phyloP scores from a whole-genome alignment of 805 yeast genomes.

The Candida sanyiensis region DNA sequence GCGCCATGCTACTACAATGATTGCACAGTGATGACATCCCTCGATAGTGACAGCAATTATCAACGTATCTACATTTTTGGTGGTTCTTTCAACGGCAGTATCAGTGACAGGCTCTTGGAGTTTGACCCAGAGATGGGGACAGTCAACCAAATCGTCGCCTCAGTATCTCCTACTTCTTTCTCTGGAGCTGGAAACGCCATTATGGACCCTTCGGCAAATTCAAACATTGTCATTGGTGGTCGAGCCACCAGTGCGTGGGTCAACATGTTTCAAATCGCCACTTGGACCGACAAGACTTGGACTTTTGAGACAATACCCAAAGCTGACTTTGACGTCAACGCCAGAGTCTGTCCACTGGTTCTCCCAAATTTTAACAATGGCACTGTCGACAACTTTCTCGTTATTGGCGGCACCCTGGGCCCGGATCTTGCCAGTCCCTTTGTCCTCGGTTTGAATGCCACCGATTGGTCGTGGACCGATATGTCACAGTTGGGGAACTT shows the following conservation, averaged over 20 bases:
- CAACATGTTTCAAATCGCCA: conserved; percentile 64
- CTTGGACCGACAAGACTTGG: conserved; percentile 71
- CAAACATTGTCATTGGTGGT: conserved; percentile 62
- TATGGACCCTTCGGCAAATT: conserved; percentile 37
- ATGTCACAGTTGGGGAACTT: conserved; percentile 23
- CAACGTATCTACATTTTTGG: conserved; percentile 49
- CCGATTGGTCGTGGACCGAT: conserved; percentile 25
- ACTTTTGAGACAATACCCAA: conserved; percentile 40
- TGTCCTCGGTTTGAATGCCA: conserved; percentile 19
- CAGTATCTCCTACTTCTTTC: conserved; percentile 51
- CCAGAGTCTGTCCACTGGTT: conserved; percentile 47
- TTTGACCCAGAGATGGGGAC: conserved; percentile 32
- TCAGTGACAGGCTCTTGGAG: conserved; percentile 40
- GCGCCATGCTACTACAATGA: conserved; percentile 15
- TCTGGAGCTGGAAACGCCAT: conserved; percentile 42
- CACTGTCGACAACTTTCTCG: conserved; percentile 33
- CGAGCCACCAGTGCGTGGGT: conserved; percentile 59
- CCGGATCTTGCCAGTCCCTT: conserved; percentile 37
- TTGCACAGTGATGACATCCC: conserved; percentile 39
- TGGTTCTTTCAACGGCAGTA: conserved; percentile 31
- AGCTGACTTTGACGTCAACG: conserved; percentile 35
- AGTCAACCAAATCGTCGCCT: conserved; percentile 37
- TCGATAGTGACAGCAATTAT: conserved; percentile 26
- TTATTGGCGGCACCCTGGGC: conserved; percentile 56
- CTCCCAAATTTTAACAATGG: conserved; percentile 45